Percentiles rank a stretch among this genome's conserved stretches.
Conservation (phyloP, 306 rosid genomes). For the Citrullus mucosospermus region DNA sequence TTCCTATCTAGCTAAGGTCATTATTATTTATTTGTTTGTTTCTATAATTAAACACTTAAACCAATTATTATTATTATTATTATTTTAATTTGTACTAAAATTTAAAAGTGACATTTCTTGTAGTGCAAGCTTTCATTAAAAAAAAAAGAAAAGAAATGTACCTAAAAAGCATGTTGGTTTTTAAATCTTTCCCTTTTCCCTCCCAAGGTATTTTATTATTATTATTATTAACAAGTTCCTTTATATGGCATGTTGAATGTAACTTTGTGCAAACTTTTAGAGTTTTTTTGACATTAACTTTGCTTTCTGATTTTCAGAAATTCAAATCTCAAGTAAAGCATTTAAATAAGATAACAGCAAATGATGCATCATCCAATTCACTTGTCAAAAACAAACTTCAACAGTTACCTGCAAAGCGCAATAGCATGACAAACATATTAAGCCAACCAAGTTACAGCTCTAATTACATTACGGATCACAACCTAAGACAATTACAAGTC, state of each 20-base stretch:
- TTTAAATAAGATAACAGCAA: background rate
- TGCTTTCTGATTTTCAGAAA: slow-evolving; percentile 10
- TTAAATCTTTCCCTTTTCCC: too few species aligned
- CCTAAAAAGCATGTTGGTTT: too few species aligned
- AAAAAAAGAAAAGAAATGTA: too few species aligned
- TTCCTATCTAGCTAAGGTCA: too few species aligned
- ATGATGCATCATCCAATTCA: background rate
- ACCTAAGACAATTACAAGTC: background rate
- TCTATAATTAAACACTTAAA: too few species aligned
- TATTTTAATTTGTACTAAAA: too few species aligned
- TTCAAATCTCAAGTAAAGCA: slow-evolving; percentile 13
- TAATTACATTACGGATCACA: background rate
- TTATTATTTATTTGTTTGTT: too few species aligned
- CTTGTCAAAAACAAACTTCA: background rate
- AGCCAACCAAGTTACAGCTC: background rate
- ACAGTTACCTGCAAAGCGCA: background rate
- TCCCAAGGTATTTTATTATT: background rate
- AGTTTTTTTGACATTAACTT: background rate
- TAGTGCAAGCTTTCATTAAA: too few species aligned
- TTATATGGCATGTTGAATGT: background rate
- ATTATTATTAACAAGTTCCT: background rate
- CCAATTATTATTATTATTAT: too few species aligned
- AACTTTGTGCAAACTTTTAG: background rate
- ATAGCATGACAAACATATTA: background rate
- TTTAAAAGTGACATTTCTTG: too few species aligned